Base-by-base conservation (phyloP, 106 monocot genomes). In the Dioscorea dumetorum region DNA sequence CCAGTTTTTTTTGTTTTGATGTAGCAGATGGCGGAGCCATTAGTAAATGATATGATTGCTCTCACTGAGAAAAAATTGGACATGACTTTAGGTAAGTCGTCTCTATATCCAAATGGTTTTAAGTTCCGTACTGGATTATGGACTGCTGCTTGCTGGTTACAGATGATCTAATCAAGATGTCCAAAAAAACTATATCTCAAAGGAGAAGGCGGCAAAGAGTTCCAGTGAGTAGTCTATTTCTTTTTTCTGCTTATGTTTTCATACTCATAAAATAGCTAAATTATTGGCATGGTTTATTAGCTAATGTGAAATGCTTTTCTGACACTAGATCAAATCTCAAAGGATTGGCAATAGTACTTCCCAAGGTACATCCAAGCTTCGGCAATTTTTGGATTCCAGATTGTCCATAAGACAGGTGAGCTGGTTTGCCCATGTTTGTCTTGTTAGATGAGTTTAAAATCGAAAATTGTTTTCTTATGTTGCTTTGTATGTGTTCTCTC, bases 131-230 rank as follows among this genome's bases (percentile, higher is more conserved):
- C 58, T 53, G n/a, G 19, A 9, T 56, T 18, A 18, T 16, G 19
- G 19, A 31, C 52, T 12, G 2, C 4, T 33, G 72, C 0, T 28
- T 52, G 16, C 5, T 68, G 41, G 65, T 67, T 70, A 18, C 64
- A 95, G 95, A 97, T 69, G 95, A 97, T 66, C 91, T 97, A 54
- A 97, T 97, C 52, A 88, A 91, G 64, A 97, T 97, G 91, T 86
- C 91, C 8, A 91, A 88, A 85, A 88, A 88, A 71, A 68, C 64
- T 50, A 60, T 33, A 56, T 65, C 51, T 18, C 79, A 77, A 56
- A 88, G 76, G 54, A 85, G 76, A 57, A 84, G 66, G 73, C 69
- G 81, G 63, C 74, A 79, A 21, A 85, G 91, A 56, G 56, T 63
- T 23, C 74, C 84, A 49, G 95, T 95, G 74, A 79, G 79, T 64